A percentile compares a stretch with the other conserved stretches of the same genome.
phyloP scores from a whole-genome alignment of 495 filamentous ascomycete species.

The Achaetomiella virescens region DNA sequence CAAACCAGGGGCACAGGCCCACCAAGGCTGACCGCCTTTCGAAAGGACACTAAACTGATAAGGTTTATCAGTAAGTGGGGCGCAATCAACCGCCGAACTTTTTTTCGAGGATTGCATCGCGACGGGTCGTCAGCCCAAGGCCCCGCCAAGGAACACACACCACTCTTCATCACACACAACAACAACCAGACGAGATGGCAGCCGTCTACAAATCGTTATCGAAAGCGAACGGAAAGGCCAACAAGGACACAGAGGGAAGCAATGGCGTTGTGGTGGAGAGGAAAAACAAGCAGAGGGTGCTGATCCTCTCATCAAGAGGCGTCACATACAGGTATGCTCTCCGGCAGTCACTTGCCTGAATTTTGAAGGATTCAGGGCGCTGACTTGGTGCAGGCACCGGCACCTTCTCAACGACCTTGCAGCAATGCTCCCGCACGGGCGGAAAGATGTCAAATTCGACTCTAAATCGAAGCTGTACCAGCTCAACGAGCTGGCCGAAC shows the following conservation, averaged over 20 bases:
- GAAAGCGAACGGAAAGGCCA: slow-evolving; percentile 48
- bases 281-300: slow-evolving; percentile 65
- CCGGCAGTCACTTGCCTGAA: background rate
- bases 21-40: slow-evolving; percentile 9
- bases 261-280: slow-evolving; percentile 45
- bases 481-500: slow-evolving; percentile 91
- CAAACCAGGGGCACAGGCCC: slow-evolving; percentile 2
- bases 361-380: background rate
- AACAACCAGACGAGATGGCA: slow-evolving; percentile 57
- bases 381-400: slow-evolving; percentile 57
- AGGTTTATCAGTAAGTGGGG: slow-evolving; percentile 24
- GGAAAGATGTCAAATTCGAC: slow-evolving; percentile 94
- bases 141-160: slow-evolving; percentile 9
- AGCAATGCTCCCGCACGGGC: slow-evolving; percentile 78
- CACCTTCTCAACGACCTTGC: slow-evolving; percentile 90
- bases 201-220: slow-evolving; percentile 91
- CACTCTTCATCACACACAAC: background rate
- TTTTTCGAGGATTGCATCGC: slow-evolving; percentile 16
- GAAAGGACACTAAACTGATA: slow-evolving; percentile 15
- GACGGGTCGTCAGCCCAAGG: background rate
- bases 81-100: slow-evolving; percentile 16
- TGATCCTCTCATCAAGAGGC: slow-evolving; percentile 84
- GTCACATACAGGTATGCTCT: slow-evolving; percentile 68
- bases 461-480: slow-evolving; percentile 91
- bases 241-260: slow-evolving; percentile 28